A percentile compares a stretch with the other conserved stretches of the same genome.
Conservation (phyloP, 2,329 filamentous ascomycete species). For the Epichloe sibirici region DNA sequence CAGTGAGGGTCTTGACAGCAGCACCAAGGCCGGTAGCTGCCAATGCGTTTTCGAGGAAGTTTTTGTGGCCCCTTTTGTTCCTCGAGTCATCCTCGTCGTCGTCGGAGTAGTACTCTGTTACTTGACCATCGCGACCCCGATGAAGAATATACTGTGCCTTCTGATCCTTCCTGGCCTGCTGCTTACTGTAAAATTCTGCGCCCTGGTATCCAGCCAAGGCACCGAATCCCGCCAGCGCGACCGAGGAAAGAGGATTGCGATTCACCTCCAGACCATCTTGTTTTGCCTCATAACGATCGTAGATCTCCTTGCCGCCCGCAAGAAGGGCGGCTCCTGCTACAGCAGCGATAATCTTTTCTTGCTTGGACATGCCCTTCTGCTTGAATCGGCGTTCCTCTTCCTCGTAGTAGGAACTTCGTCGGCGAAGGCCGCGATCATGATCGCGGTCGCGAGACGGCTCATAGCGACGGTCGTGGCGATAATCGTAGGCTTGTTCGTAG, state of each 20-base stretch:
- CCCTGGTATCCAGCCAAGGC: constrained; percentile 53
- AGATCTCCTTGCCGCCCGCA: constrained; percentile 55
- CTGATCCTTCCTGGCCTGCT: constrained; percentile 42
- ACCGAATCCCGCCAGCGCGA: constrained; percentile 50
- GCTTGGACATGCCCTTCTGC: constrained; percentile 40
- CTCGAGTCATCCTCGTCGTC: constrained; percentile 34
- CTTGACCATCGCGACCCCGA: constrained; percentile 39
- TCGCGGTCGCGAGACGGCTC: constrained; percentile 20
- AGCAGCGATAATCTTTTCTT: constrained; percentile 56
- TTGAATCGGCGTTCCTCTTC: constrained; percentile 42
- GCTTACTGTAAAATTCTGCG: constrained; percentile 50
- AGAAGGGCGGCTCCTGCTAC: constrained; percentile 51
- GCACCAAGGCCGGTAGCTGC: constrained; percentile 49
- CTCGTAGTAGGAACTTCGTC: constrained; percentile 40
- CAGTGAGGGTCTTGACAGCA: constrained; percentile 47
- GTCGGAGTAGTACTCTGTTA: constrained; percentile 43
- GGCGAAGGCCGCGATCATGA: constrained; percentile 27
- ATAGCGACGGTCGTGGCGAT: constrained; percentile 31
- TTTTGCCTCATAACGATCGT: constrained; percentile 48
- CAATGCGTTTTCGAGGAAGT: constrained; percentile 50
- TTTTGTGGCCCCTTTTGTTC: constrained; percentile 49
- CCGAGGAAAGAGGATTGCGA: constrained; percentile 46
- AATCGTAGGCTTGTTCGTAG: constrained; percentile 42
- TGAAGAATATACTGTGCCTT: constrained; percentile 42
- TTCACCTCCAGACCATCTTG: constrained; percentile 37